Evolutionary conservation across 257 asterid species (phyloP), one percentile per base, ranked within the genome.

Genomic region (Penstemon davidsonii): DNA sequence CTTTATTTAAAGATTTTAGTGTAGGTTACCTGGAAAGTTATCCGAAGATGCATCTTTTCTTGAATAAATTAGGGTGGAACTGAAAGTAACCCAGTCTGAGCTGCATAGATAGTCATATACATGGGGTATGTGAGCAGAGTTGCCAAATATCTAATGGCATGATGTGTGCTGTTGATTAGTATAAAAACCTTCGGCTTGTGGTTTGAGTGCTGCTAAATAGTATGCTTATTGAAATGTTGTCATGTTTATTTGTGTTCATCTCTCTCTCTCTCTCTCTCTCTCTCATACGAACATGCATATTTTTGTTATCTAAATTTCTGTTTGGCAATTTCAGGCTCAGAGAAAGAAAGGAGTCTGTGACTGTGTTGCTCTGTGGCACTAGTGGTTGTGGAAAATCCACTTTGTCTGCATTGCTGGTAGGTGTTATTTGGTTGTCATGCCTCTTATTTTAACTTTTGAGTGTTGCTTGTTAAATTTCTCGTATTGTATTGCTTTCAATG

Each of bases 381-480:
- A 91, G 99, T 77, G 99, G 99, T 71, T 94, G 99, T 73, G 99
- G 99, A 69, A 94, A 94, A 84, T 94, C 99, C 73, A 94, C 99
- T 62, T 85, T 94, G 76, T 94, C 99, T 70, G 99, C 99, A 41
- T 87, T 94, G 82, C 95, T 94, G 95, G 99, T 94, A 75, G 63
- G 90, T 71, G 62, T 72, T 61, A 10, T 39, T 63, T 19, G 44
- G 46, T 66, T 64, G 56, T 73, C 39, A 36, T 19, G 51, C 59
- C 44, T 55, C 13, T 38, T 61, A 46, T 67, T 13, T 47, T 18
- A 41, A 62, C 49, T 58, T 66, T 62, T 70, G 49, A 41, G 60
- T 62, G 42, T 41, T n/a, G 9, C 2, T 41, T 40, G 33, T 33
- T 8, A 10, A 46, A 52, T 7, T 72, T 47, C 45, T 42, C 49